Evolutionary conservation across 306 rosid genomes (phyloP), one percentile per base, ranked within the genome.

Genomic region (Ammopiptanthus mongolicus): DNA sequence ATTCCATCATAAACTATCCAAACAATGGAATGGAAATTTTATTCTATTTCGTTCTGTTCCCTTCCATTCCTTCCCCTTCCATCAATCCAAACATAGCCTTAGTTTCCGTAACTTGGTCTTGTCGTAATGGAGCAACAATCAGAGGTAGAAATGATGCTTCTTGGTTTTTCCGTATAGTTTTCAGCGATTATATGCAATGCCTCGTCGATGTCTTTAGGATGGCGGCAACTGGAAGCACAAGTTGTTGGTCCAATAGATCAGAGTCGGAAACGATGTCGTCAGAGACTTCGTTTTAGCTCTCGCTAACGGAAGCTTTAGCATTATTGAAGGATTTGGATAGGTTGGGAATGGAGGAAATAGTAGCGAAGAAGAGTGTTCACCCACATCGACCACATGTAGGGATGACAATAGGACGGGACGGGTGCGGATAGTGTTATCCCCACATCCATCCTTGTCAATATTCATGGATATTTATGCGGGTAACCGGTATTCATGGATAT

Each of bases 101-200:
- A n/a, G n/a, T n/a, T n/a, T n/a, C n/a, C n/a, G n/a, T n/a, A n/a
- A n/a, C n/a, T n/a, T n/a, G n/a, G n/a, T n/a, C n/a, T n/a, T n/a
- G n/a, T n/a, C n/a, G n/a, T 82, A 10, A 95, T 84, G 68, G 82
- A 65, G 69, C 89, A 78, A 75, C 91, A 87, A 64, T 91, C 97
- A 6, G 85, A 48, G 7, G 74, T 73, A 47, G 87, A 78, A 28
- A 95, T 91, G 0, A 84, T 65, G 11, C 97, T 65, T 8, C 97
- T 97, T 0, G 61, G 80, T 52, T 52, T 82, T 12, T 70, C 72
- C 47, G 59, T 33, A 23, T 83, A 50, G 28, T 36, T 56, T 15
- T 87, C 89, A 22, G 81, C 86, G 51, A 95, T 81, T 19, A 90
- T 41, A 68, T 58, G 81, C 65, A 95, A 41, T 9, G 81, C 97